These are phyloP conservation scores for Aspergillus sp. DNA, from an alignment of 2,329 filamentous ascomycete species.

Conservation along the genomic window DNA sequence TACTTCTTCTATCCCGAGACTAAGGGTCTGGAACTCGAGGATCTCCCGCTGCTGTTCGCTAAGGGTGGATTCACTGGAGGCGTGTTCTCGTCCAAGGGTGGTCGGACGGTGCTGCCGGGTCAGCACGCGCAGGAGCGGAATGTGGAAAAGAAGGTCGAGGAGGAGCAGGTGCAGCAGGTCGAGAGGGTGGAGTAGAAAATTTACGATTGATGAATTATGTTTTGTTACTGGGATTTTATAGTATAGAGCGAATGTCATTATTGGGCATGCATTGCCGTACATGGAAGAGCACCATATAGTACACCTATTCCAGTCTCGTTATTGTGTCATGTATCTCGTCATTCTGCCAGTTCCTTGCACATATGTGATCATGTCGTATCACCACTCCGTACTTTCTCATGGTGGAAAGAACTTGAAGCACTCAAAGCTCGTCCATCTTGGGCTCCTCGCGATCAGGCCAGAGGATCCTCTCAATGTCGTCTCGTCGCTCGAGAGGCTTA, in stretches of 20 bases:
- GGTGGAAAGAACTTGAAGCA: no score
- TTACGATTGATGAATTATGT: not conserved
- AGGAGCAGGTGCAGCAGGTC: slow-evolving; percentile 4
- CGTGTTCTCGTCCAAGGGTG: slow-evolving; percentile 18
- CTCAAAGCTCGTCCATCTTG: slow-evolving; percentile 6
- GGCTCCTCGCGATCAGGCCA: slow-evolving; percentile 9
- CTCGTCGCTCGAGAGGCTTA: not conserved
- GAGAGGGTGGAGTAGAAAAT: not conserved
- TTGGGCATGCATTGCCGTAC: no score
- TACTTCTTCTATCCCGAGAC: slow-evolving; percentile 67
- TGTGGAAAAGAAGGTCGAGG: slow-evolving; percentile 18
- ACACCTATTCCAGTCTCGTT: no score
- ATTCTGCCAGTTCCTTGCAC: not conserved
- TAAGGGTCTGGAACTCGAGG: slow-evolving; percentile 62
- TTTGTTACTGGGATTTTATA: not conserved
- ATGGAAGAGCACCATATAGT: no score
- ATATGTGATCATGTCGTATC: not conserved
- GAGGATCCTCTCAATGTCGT: slow-evolving; percentile 11
- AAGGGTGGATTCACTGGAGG: slow-evolving; percentile 20
- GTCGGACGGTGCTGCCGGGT: slow-evolving; percentile 18
- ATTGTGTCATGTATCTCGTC: not conserved
- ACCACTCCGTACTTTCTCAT: no score
- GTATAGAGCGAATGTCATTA: not conserved
- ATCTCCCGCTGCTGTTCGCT: slow-evolving; percentile 30
- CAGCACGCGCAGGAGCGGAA: slow-evolving; percentile 19